These are phyloP conservation scores for Yamadazyma philogaea DNA, from an alignment of 805 yeast genomes.

Conservation along the genomic window DNA sequence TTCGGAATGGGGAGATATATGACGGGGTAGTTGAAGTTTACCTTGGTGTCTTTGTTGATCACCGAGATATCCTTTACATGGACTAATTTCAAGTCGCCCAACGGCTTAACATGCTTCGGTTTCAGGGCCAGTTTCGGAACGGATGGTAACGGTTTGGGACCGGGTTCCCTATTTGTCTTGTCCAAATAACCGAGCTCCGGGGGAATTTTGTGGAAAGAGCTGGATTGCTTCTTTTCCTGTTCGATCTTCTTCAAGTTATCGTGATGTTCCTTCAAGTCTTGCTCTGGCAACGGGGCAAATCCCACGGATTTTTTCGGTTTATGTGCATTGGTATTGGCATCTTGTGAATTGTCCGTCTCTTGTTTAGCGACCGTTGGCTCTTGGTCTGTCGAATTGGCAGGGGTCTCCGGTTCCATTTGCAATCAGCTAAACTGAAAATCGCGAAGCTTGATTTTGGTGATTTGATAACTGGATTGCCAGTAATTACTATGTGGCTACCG, in stretches of 20 bases:
- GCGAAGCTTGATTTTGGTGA: neutral
- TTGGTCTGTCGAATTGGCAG: neutral
- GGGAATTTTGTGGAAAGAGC: constrained; percentile 40
- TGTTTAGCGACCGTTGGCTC: no score
- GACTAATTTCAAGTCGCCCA: constrained; percentile 49
- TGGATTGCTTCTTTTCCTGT: constrained; percentile 23
- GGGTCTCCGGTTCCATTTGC: neutral
- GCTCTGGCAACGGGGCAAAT: constrained; percentile 36
- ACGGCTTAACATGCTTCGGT: constrained; percentile 7
- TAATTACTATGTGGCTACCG: constrained; percentile 25
- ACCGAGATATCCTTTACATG: constrained; percentile 50
- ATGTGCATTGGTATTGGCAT: no score
- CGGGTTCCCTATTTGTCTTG: constrained; percentile 17
- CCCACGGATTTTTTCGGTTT: constrained; percentile 28
- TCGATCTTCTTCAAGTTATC: constrained; percentile 24
- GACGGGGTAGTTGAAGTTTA: constrained; percentile 53
- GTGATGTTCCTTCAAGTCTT: constrained; percentile 36
- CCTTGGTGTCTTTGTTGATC: constrained; percentile 40
- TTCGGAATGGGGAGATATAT: constrained; percentile 48
- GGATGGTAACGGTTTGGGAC: constrained; percentile 10
- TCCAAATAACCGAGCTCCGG: constrained; percentile 40
- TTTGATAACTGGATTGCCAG: neutral
- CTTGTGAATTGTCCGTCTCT: no score
- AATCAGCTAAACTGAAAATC: neutral
- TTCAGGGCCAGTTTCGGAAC: neutral